Evolutionary conservation across 805 yeast genomes (phyloP).

Genomic region (Kluyveromyces siamensis): DNA sequence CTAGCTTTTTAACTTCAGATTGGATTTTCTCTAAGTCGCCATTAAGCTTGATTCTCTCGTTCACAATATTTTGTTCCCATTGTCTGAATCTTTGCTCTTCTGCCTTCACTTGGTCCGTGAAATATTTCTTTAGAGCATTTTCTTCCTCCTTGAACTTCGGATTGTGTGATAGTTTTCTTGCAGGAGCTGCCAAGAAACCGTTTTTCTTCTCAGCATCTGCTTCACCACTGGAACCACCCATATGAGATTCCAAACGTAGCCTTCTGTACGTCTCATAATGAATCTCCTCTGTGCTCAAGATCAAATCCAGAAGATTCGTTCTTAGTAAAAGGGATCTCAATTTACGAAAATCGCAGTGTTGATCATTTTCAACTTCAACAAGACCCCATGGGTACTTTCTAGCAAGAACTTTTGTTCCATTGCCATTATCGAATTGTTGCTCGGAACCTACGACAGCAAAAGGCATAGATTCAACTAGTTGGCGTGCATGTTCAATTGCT

Average conservation of each 20-base stretch:
- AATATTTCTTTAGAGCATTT: conserved; percentile 83
- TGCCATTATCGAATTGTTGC: conserved; percentile 51
- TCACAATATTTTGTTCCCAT: conserved; percentile 96
- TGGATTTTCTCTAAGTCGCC: conserved; percentile 89
- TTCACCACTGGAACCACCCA: conserved; percentile 25
- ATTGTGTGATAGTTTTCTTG: conserved; percentile 52
- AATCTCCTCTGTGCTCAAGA: conserved; percentile 68
- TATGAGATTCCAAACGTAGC: conserved; percentile 49
- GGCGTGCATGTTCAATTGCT: conserved; percentile 71
- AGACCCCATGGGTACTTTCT: conserved; percentile 88
- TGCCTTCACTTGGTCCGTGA: conserved; percentile 92
- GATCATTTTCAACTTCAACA: conserved; percentile 80
- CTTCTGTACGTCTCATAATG: conserved; percentile 78
- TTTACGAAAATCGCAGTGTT: conserved; percentile 77
- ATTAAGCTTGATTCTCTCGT: conserved; percentile 89
- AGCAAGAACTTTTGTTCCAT: conserved; percentile 63
- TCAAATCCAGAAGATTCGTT: conserved; percentile 75
- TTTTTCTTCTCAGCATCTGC: conserved; percentile 21
- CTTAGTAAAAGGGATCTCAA: conserved; percentile 70
- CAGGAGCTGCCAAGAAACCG: conserved; percentile 27
- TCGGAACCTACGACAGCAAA: conserved; percentile 78
- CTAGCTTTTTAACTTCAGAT: conserved; percentile 60
- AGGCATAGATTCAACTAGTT: conserved; percentile 76
- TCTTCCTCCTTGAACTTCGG: conserved; percentile 97
- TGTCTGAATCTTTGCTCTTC: conserved; percentile 97